These are phyloP conservation scores for Dalbergia cultrata DNA, from an alignment of 306 rosid genomes.

Conservation along the genomic window DNA sequence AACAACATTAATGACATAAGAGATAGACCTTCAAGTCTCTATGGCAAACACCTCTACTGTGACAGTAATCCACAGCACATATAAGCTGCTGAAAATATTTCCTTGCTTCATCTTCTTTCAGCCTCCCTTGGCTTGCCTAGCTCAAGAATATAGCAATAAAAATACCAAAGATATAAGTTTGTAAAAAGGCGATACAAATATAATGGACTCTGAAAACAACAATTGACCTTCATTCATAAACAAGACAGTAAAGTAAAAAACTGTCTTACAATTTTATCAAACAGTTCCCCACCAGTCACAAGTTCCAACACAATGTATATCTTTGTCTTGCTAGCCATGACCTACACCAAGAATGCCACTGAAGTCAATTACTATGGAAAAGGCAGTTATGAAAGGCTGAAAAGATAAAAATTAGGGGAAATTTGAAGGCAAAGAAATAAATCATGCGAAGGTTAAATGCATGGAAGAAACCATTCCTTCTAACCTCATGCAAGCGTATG, in stretches of 20 bases:
- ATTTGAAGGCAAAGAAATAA: constrained; percentile 17
- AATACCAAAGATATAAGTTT: background rate
- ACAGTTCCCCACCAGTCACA: constrained; percentile 78
- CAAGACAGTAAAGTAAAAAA: constrained; percentile 13
- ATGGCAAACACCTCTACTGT: constrained; percentile 78
- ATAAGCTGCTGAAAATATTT: constrained; percentile 84
- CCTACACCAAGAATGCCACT: constrained; percentile 57
- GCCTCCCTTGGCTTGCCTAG: constrained; percentile 71
- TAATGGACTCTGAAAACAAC: constrained; percentile 2
- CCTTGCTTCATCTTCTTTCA: constrained; percentile 81
- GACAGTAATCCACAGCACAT: constrained; percentile 80
- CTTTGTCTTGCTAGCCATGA: constrained; percentile 89
- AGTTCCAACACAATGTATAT: constrained; percentile 78
- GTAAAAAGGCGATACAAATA: background rate
- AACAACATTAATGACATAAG: constrained; percentile 22
- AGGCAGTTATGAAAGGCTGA: background rate
- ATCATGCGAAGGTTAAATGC: background rate
- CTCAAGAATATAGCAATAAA: constrained; percentile 23
- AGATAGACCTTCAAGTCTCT: constrained; percentile 72
- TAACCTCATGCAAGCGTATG: constrained; percentile 77
- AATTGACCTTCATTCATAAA: background rate
- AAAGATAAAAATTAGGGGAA: background rate
- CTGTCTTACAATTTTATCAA: constrained; percentile 77
- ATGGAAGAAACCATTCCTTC: constrained; percentile 33
- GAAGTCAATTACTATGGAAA: constrained; percentile 42